Conservation (phyloP, 345 rosid species). For the thale cress (Arabidopsis thaliana) region TAIR10.1 NC_003074.8:20002501-20003000, state of each 20-base stretch:
- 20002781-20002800: slow-evolving; percentile 10
- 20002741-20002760: not conserved
- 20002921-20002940: not conserved
- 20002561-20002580: slow-evolving; percentile 62
- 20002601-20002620: slow-evolving; percentile 88
- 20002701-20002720: slow-evolving; percentile 93
- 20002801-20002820: slow-evolving; percentile 38
- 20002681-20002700: slow-evolving; percentile 73
- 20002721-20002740: slow-evolving; percentile 88
- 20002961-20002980: slow-evolving; percentile 25
- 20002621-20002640: slow-evolving; percentile 90
- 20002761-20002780: not conserved
- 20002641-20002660: slow-evolving; percentile 70
- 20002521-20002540: not conserved
- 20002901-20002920: slow-evolving; percentile 6
- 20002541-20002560: slow-evolving; percentile 32
- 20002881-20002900: slow-evolving; percentile 76
- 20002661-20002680: slow-evolving; percentile 69
- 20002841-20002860: slow-evolving; percentile 99
- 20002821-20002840: slow-evolving; percentile 77
- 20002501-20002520: slow-evolving; percentile 9
- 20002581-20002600: slow-evolving; percentile 97
- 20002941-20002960: not conserved
- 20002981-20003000: slow-evolving; percentile 4
- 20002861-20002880: slow-evolving; percentile 82